Base-by-base conservation (phyloP, 352 stramenopile species). In the Phytophthora fragariae region DNA sequence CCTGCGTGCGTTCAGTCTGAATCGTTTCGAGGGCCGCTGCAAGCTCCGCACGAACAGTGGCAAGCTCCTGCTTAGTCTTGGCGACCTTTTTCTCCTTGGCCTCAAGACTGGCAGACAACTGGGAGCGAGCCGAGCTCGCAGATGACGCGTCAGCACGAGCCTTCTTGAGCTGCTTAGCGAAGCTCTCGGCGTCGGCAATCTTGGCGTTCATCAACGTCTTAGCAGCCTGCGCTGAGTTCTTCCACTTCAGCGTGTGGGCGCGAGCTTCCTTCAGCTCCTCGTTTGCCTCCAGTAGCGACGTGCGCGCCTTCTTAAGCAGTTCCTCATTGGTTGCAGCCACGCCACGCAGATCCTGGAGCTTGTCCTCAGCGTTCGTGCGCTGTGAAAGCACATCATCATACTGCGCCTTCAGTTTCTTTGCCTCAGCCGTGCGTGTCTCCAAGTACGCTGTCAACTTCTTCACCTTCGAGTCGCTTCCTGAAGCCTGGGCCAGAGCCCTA, bases 221-320 rank as follows among this genome's bases (percentile, higher is more conserved):
- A 12, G 88, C 86, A 10, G 71, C 75, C 65, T 92, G 82, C 1
- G 85, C 77, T 21, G 85, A 90, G 67, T 79, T 82, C 68, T 94
- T 94, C 85, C 86, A 93, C 73, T 94, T 94, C 33, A 87, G 62
- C 8, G 79, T 73, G 66, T 87, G 83, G 5, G 80, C 80, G n/a
- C 79, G 85, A 12, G 84, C 76, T n/a, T 89, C 80, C 74, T 94
- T 93, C 6, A 94, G 82, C 75, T 94, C 88, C 52, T 92, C 84
- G 64, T 92, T 94, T 10, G 81, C 80, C 55, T 89, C 83, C 19
- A 93, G 70, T 49, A 94, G 73, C 10, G 88, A 86, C 19, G 79
- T 73, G 46, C 88, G 84, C 52, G 85, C 84, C 77, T 92, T 92
- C 77, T 93, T 91, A 0, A 93, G 76, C 58, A 91, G 73, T 21